Conservation (phyloP, 2,329 filamentous ascomycete species). For the Grosmannia huntii region DNA sequence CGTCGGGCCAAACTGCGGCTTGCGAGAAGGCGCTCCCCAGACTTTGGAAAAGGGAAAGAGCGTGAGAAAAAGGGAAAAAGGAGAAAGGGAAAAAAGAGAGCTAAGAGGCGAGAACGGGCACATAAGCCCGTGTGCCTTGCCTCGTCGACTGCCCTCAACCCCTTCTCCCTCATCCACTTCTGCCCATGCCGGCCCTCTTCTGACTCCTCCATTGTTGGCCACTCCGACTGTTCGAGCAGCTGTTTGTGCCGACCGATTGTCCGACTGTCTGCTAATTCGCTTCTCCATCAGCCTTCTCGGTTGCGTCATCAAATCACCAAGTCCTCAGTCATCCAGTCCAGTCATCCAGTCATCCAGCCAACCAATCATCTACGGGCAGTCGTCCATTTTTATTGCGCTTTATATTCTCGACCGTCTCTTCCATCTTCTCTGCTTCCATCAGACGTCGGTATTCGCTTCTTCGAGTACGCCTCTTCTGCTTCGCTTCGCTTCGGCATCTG, state of each 20-base stretch:
- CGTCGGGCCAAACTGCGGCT: not conserved
- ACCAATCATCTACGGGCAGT: not conserved
- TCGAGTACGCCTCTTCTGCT: too few species aligned
- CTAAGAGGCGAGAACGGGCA: not conserved
- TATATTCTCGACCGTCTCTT: not conserved
- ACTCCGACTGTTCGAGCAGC: too few species aligned
- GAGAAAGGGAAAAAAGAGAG: not conserved
- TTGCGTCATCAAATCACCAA: too few species aligned
- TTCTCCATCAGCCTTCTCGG: too few species aligned
- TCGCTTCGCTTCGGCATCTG: too few species aligned
- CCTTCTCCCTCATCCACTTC: too few species aligned
- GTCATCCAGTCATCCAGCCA: not conserved
- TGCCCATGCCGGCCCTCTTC: too few species aligned
- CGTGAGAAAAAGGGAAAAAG: not conserved
- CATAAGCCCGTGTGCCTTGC: constrained; percentile 1
- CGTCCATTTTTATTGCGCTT: not conserved
- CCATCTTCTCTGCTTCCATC: not conserved
- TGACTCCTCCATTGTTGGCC: too few species aligned
- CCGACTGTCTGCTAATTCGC: too few species aligned
- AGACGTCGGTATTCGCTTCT: not conserved
- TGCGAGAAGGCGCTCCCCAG: not conserved
- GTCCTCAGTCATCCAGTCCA: too few species aligned
- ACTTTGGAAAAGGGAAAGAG: not conserved
- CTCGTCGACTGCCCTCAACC: not conserved
- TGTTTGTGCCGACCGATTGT: too few species aligned